Percentiles rank a stretch among this genome's conserved stretches.
phyloP scores from a whole-genome alignment of 306 rosid genomes.

The Acacia acuminata region DNA sequence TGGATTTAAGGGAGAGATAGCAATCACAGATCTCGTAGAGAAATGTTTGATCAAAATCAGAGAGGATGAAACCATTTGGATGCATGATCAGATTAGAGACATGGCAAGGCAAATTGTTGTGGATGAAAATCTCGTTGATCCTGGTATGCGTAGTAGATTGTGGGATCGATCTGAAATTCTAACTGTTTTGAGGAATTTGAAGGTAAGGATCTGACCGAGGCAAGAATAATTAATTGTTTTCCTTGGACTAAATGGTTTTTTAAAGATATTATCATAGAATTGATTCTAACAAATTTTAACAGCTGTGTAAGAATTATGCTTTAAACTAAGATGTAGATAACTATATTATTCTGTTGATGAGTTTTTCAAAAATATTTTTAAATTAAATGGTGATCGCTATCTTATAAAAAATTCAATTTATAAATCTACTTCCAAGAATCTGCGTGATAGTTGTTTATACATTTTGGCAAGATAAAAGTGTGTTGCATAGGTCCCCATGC shows the following conservation, averaged over 20 bases:
- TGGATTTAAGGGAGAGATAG: constrained; percentile 59
- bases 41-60: constrained; percentile 57
- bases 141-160: constrained; percentile 56
- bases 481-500: constrained; percentile 3
- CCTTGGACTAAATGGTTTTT: background rate
- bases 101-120: constrained; percentile 67
- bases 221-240: background rate
- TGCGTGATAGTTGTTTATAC: background rate
- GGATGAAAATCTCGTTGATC: constrained; percentile 23
- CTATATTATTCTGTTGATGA: background rate
- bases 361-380: background rate
- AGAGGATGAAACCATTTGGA: constrained; percentile 40
- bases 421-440: background rate
- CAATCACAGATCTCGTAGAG: constrained; percentile 32
- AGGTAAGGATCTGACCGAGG: background rate
- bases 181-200: constrained; percentile 33
- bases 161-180: constrained; percentile 61
- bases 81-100: constrained; percentile 77
- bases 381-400: background rate
- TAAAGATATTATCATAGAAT: background rate
- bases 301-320: background rate
- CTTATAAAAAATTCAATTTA: background rate
- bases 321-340: background rate
- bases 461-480: background rate
- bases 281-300: background rate